Conservation (phyloP, 2,329 filamentous ascomycete species). For the Aspergillus floridensis region DNA sequence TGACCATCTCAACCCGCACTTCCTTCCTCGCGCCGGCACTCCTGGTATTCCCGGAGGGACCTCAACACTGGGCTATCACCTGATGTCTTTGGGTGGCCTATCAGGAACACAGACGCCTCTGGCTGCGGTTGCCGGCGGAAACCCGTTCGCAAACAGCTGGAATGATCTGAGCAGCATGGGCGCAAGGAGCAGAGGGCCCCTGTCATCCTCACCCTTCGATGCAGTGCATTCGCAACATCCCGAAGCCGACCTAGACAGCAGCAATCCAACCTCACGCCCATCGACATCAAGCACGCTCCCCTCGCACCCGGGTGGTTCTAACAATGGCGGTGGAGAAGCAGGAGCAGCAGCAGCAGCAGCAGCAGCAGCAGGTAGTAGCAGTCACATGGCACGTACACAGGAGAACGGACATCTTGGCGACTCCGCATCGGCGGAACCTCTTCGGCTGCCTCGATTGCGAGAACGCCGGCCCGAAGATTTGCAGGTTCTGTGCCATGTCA, state of each 20-base stretch:
- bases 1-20: slow-evolving; percentile 41
- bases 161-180: slow-evolving; percentile 28
- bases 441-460: slow-evolving; percentile 53
- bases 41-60: slow-evolving; percentile 50
- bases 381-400: slow-evolving; percentile 20
- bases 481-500: slow-evolving; percentile 87
- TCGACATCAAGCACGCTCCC: slow-evolving; percentile 43
- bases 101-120: slow-evolving; percentile 51
- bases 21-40: slow-evolving; percentile 46
- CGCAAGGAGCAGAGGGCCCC: slow-evolving; percentile 16
- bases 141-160: slow-evolving; percentile 40
- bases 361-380: slow-evolving; percentile 19
- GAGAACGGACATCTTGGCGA: slow-evolving; percentile 22
- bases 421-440: slow-evolving; percentile 17
- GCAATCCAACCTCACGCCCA: slow-evolving; percentile 41
- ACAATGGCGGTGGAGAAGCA: slow-evolving; percentile 27
- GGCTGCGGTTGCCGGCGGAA: slow-evolving; percentile 46
- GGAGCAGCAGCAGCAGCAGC: slow-evolving; percentile 21
- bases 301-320: slow-evolving; percentile 30
- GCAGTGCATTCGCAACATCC: slow-evolving; percentile 24
- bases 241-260: slow-evolving; percentile 36
- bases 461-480: slow-evolving; percentile 82
- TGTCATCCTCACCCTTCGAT: slow-evolving; percentile 13
- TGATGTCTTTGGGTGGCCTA: slow-evolving; percentile 48
- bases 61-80: slow-evolving; percentile 50